Conservation (phyloP, 257 asterid genomes). For the Capsicum baccatum region DNA sequence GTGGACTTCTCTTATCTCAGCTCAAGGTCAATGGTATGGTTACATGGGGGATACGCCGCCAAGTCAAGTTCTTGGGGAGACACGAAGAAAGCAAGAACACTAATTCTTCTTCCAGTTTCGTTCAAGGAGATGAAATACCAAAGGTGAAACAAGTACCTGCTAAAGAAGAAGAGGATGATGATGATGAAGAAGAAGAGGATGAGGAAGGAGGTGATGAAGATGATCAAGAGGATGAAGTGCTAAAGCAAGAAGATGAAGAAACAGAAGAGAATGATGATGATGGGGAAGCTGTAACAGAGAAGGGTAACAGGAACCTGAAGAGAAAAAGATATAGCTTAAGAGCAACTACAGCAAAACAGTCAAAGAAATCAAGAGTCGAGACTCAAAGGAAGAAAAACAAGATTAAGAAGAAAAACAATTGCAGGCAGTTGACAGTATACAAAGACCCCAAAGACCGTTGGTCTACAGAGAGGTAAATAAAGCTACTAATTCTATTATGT, state of each 20-base stretch:
- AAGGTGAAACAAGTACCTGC: constrained; percentile 26
- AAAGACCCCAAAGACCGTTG: constrained; percentile 89
- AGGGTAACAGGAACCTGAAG: constrained; percentile 50
- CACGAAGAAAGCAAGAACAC: constrained; percentile 52
- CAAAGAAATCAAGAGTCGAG: constrained; percentile 55
- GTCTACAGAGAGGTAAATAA: constrained; percentile 81
- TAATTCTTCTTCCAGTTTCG: constrained; percentile 58
- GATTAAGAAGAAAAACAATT: constrained; percentile 47
- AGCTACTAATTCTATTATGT: neutral
- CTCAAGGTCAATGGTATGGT: constrained; percentile 69
- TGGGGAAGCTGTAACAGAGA: constrained; percentile 43
- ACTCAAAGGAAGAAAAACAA: constrained; percentile 48
- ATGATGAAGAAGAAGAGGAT: constrained; percentile 18
- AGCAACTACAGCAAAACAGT: constrained; percentile 48
- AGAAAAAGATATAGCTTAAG: constrained; percentile 78
- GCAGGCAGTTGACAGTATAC: constrained; percentile 52
- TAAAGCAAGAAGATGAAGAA: constrained; percentile 37
- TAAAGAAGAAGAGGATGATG: constrained; percentile 36
- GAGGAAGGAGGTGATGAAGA: neutral
- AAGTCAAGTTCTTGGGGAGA: constrained; percentile 75
- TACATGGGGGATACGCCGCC: constrained; percentile 83
- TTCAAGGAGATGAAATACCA: constrained; percentile 43
- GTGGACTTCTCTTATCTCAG: constrained; percentile 54
- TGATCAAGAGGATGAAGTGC: constrained; percentile 37
- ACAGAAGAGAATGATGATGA: constrained; percentile 40